Evolutionary conservation across 2,329 filamentous ascomycete species (phyloP).

Genomic region (Sporothrix schenckii): DNA sequence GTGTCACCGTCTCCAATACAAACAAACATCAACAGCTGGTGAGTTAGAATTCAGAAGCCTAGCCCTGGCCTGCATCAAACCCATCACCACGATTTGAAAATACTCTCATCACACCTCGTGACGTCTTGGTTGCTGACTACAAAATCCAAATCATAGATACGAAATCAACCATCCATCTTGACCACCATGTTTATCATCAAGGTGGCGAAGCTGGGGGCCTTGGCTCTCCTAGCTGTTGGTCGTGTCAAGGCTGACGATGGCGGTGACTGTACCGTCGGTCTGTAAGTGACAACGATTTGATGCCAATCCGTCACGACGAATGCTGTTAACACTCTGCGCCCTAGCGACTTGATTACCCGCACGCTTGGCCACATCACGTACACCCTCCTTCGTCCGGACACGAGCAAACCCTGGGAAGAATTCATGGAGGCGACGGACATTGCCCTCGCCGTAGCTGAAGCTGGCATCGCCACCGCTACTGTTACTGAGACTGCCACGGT

Average conservation of each 20-base stretch:
- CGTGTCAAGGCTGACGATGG: neutral
- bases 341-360: conserved; percentile 9
- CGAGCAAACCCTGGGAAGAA: neutral
- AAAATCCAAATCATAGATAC: neutral
- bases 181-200: neutral
- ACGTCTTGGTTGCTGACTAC: neutral
- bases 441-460: neutral
- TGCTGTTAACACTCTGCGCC: neutral
- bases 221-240: neutral
- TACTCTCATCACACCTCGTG: neutral
- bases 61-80: neutral
- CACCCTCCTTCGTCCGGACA: conserved; percentile 6
- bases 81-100: neutral
- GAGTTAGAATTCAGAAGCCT: neutral
- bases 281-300: neutral
- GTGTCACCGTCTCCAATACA: neutral
- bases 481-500: neutral
- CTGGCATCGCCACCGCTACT: neutral
- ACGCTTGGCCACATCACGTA: conserved; percentile 15
- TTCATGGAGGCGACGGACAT: conserved; percentile 13
- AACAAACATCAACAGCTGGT: conserved; percentile 5
- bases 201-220: conserved; percentile 8
- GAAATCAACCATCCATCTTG: neutral
- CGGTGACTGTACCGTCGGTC: neutral
- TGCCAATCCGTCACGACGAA: neutral